Evolutionary conservation across 83 land plant species (phyloP).

Genomic region (Thuja plicata): DNA sequence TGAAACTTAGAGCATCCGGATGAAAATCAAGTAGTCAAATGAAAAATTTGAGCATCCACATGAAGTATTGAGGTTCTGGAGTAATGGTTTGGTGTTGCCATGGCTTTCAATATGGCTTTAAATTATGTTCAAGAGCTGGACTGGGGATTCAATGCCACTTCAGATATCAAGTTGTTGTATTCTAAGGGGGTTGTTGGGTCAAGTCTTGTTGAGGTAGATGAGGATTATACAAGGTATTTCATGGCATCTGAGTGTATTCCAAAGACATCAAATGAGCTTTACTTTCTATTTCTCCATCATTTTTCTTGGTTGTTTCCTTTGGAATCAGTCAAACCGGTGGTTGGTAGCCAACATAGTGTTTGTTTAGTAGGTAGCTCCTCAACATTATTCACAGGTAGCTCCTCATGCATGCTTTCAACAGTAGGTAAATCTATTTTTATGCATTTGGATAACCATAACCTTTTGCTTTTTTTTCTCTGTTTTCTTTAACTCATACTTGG

Average conservation of each 20-base stretch:
- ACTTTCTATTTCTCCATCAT: too few species aligned
- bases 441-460: too few species aligned
- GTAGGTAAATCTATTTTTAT: too few species aligned
- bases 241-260: conserved; percentile 19
- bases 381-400: too few species aligned
- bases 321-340: too few species aligned
- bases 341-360: too few species aligned
- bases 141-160: conserved; percentile 69
- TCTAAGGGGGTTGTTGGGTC: conserved; percentile 67
- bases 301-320: too few species aligned
- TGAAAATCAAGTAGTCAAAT: neutral
- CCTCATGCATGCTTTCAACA: too few species aligned
- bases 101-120: neutral
- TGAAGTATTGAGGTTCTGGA: neutral
- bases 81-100: neutral
- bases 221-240: conserved; percentile 35
- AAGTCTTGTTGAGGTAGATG: conserved; percentile 42
- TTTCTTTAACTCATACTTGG: too few species aligned
- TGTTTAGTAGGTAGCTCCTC: too few species aligned
- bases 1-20: neutral
- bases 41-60: neutral
- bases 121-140: conserved; percentile 63
- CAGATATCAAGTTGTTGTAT: conserved; percentile 58
- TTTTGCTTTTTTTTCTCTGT: too few species aligned
- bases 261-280: conserved; percentile 8